Evolutionary conservation across 805 yeast genomes (phyloP), one percentile per base, ranked within the genome.

Genomic region (Spathaspora arborariae): DNA sequence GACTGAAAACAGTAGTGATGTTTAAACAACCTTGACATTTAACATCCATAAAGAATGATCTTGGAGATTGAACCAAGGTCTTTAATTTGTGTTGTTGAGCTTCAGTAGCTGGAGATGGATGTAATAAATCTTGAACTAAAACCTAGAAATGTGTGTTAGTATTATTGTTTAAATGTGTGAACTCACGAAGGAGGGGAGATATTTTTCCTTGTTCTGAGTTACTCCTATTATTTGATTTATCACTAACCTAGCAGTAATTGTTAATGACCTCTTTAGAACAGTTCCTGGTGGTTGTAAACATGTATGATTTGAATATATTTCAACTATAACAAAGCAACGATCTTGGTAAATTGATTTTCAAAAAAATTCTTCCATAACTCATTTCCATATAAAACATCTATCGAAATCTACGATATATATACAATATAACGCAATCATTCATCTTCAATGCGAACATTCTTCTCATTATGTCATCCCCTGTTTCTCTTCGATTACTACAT

Each of bases 11-110:
- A 63, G 97, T 92, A 77, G 99, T 90, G 81, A 94, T 94, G 85
- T 85, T 87, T 75, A 92, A 82, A 82, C 99, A 94, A 67, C 99
- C 98, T 77, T 96, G 98, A 79, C 99, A 94, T 79, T 92, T 94
- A 65, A 94, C 99, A 73, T 94, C 99, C 97, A 94, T 91, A 87
- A 94, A 94, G 85, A 80, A 94, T 53, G 98, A 91, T 85, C 98
- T 88, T 78, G 99, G 99, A 56, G 87, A 74, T 76, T 92, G 97
- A 63, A 94, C 99, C 71, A 94, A 86, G 68, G 87, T 84, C 90
- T 92, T 94, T 72, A 91, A 83, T 81, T 94, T 94, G 89, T 94
- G 96, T 78, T 91, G 84, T 78, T 83, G 85, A 68, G 90, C 91
- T 85, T 94, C 99, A 64, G 96, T 74, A 72, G 92, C 95, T 71